Evolutionary conservation across 441 rosid genomes (phyloP).

Genomic region (California macrophylla): DNA sequence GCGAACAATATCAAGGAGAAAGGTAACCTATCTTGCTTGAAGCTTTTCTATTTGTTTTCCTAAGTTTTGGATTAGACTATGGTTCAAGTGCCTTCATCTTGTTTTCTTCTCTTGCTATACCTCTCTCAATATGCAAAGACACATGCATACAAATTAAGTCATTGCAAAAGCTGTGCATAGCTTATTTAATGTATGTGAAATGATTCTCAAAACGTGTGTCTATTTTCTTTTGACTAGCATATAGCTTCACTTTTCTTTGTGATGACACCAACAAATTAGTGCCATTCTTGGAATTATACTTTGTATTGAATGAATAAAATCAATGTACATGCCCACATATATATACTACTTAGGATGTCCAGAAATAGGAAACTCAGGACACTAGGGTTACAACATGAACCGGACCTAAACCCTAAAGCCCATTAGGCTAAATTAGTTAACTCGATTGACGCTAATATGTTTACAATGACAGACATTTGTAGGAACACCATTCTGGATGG

Average conservation of each 20-base stretch:
- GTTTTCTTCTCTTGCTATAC: neutral
- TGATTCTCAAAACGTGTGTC: neutral
- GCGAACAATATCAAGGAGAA: constrained; percentile 92
- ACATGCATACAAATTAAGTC: too few relatives aligned
- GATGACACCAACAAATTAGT: neutral
- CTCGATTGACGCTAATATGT: constrained; percentile 45
- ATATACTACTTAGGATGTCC: too few relatives aligned
- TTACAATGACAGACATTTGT: constrained; percentile 79
- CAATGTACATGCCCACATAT: too few relatives aligned
- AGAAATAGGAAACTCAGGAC: too few relatives aligned
- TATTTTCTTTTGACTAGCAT: neutral
- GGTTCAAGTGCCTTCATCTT: neutral
- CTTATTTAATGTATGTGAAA: neutral
- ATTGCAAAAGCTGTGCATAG: too few relatives aligned
- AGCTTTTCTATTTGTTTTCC: too few relatives aligned
- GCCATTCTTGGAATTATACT: too few relatives aligned
- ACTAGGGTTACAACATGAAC: too few relatives aligned
- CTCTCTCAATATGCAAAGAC: too few relatives aligned
- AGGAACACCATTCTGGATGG: constrained; percentile 99
- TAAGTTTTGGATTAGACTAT: neutral
- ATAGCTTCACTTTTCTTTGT: neutral
- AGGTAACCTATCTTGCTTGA: constrained; percentile 43
- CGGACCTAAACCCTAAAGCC: too few relatives aligned
- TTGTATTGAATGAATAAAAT: too few relatives aligned
- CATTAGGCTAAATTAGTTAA: too few relatives aligned